Conservation (phyloP, 1,284 basidiomycete genomes). For the Trichosporon sp. region DNA sequence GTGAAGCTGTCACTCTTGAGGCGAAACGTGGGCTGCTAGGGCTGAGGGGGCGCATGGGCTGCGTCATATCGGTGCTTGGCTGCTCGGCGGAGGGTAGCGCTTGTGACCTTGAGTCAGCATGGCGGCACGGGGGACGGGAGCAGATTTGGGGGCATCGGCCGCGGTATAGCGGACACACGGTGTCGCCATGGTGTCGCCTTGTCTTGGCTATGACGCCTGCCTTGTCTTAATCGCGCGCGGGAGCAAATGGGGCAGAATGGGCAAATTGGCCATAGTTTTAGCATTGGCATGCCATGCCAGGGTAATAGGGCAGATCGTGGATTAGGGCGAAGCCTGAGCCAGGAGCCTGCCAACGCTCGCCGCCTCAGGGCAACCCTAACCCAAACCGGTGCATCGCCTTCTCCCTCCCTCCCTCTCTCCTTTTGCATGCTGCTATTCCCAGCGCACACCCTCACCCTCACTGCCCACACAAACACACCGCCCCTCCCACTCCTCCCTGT, state of each 20-base stretch:
- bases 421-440: constrained; percentile 15
- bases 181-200: too few relatives aligned
- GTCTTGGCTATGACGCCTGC: constrained; percentile 1
- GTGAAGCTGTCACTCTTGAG: background rate
- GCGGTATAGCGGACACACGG: background rate
- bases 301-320: too few relatives aligned
- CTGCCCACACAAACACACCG: constrained; percentile 7
- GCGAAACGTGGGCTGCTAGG: background rate
- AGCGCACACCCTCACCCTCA: background rate
- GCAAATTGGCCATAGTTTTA: too few relatives aligned
- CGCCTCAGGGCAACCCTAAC: constrained; percentile 12
- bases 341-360: too few relatives aligned
- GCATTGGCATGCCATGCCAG: background rate
- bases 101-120: too few relatives aligned
- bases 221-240: background rate
- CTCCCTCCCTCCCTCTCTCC: background rate
- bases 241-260: background rate
- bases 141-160: background rate
- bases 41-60: background rate
- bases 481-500: background rate
- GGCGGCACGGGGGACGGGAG: background rate
- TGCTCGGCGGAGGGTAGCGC: background rate
- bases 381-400: constrained; percentile 18
- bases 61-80: background rate
- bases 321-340: too few relatives aligned